Evolutionary conservation across 192 early-diverging fungal species (phyloP).

Genomic region (Phycomyces blakesleeanus): DNA sequence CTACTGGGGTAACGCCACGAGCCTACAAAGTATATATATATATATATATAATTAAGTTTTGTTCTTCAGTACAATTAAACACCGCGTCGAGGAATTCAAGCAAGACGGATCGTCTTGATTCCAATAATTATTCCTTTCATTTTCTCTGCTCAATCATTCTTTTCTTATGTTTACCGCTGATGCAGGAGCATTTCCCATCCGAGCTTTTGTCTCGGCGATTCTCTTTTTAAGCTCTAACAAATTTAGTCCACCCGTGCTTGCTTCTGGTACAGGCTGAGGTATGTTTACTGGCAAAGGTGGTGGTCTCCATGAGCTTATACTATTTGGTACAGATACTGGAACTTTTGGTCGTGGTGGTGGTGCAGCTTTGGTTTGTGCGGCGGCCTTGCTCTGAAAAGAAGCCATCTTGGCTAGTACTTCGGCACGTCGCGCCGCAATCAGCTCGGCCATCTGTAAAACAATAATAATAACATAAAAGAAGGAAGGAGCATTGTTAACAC

Average conservation of each 20-base stretch:
- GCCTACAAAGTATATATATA: conserved; percentile 20
- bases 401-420: conserved; percentile 67
- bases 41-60: not conserved
- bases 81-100: too few relatives aligned
- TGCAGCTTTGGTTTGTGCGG: conserved; percentile 17
- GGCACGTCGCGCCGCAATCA: conserved; percentile 44
- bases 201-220: conserved; percentile 46
- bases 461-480: not conserved
- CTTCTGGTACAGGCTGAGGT: conserved; percentile 19
- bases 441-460: not conserved
- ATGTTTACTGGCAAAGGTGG: conserved; percentile 9
- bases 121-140: not conserved
- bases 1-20: conserved; percentile 26
- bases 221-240: conserved; percentile 44
- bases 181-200: conserved; percentile 10
- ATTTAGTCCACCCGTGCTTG: conserved; percentile 25
- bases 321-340: not conserved
- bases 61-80: not conserved
- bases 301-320: conserved; percentile 16
- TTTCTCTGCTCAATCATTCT: not conserved
- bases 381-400: conserved; percentile 14
- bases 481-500: too few relatives aligned
- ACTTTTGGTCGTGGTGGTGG: conserved; percentile 12
- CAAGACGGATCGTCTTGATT: not conserved
- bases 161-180: not conserved